Conservation (phyloP, 1,284 basidiomycete species). For the Pisolithus thermaeus region DNA sequence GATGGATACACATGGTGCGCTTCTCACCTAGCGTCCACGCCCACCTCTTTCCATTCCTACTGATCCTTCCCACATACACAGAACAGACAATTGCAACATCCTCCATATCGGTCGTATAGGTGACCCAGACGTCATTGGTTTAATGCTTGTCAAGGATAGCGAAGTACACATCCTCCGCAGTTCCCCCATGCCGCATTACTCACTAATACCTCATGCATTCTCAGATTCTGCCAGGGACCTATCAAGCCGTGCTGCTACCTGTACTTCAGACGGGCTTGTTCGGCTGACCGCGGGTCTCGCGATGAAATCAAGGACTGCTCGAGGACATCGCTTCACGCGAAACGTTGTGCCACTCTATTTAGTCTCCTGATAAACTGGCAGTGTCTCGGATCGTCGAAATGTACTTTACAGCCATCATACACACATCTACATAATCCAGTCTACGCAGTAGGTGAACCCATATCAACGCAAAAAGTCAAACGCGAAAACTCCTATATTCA, state of each 20-base stretch:
- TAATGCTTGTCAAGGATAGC: slow-evolving; percentile 51
- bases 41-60: neutral
- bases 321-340: slow-evolving; percentile 18
- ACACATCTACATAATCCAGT: neutral
- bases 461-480: neutral
- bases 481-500: slow-evolving; percentile 16
- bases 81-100: slow-evolving; percentile 60
- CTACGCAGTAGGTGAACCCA: neutral
- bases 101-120: slow-evolving; percentile 36
- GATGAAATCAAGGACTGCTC: slow-evolving; percentile 38
- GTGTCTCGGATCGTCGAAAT: neutral
- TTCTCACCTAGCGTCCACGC: no score
- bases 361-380: no score
- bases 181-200: neutral
- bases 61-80: neutral
- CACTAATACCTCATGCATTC: neutral
- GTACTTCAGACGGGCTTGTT: slow-evolving; percentile 61
- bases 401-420: neutral
- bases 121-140: no score
- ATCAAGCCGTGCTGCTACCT: slow-evolving; percentile 43
- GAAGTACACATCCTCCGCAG: slow-evolving; percentile 36
- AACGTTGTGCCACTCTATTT: slow-evolving; percentile 3
- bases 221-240: slow-evolving; percentile 64
- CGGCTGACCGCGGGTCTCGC: slow-evolving; percentile 60
- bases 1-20: slow-evolving; percentile 84